Base-by-base conservation (phyloP, 2,329 filamentous ascomycete genomes). In the Xylariales sp. region DNA sequence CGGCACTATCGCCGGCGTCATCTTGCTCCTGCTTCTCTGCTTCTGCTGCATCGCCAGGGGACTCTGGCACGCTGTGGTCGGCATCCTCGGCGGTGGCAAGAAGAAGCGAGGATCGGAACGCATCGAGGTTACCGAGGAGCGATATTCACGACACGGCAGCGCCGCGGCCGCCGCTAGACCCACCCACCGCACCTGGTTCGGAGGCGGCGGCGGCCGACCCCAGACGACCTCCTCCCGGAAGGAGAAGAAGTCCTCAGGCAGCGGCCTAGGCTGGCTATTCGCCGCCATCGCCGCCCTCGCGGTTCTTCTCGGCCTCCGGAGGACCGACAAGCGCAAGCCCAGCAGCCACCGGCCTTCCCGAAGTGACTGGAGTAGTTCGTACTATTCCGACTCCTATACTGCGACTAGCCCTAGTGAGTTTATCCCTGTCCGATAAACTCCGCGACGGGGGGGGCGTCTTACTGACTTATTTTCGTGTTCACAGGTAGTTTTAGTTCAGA, bases 21-120 rank as follows among this genome's bases (percentile, higher is more conserved):
- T 85, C 48, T 82, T 94, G 2, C 86, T 94, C 28, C 81, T 90
- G 4, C 84, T 92, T 7, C 81, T 94, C 75, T 93, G 91, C 83
- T 89, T 92, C 81, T 94, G 89, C 85, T 93, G 91, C 82, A 89
- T 90, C 67, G 84, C 86, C 66, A 84, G 86, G 71, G 87, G 87
- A 14, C 81, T 90, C 50, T 91, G 89, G 85, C 84, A 87, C 70
- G 85, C 83, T 39, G 74, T 89, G 48, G 78, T 88, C 57, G 86
- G 86, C 56, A 78, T 92, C 72, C 87, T 93, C 71, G 76, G 89
- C 49, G 85, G 88, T 73, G 83, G 82, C 72, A 83, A 83, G 72
- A 84, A 84, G 75, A 82, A 83, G 73, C 80, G 79, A 71, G 80
- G 79, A 61, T 80, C 84, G 30, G 87, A 89, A 69, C 80, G 82